Base-by-base conservation (phyloP, 305 asterid genomes). In the Fraxinus sp. region DNA sequence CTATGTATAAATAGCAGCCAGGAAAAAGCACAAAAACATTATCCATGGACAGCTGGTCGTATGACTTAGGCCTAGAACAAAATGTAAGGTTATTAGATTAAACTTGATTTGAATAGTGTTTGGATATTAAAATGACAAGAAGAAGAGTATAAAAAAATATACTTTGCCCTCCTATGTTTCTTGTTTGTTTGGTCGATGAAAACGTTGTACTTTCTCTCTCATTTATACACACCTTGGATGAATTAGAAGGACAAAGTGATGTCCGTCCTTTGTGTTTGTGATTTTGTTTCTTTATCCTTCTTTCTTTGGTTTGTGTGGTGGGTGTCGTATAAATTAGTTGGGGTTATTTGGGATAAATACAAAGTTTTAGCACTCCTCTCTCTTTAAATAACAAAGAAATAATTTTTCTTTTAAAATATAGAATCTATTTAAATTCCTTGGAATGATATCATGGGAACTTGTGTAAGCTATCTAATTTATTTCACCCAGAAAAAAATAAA, bases 171-270 rank as follows among this genome's bases (percentile, higher is more conserved):
- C 46, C 82, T 64, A 87, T 73, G 82, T 86, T 92, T 89, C 93
- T 87, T 88, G 84, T 88, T 86, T 87, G 83, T 88, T 87, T 83
- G 80, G 80, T 89, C 88, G 89, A 89, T 77, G 92, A 87, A 85
- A 92, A 87, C 88, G 87, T 87, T 83, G 89, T 76, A 75, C 26
- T 30, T 35, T 79, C 66, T 77, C 68, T 79, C 79, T 59, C 80
- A 83, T 83, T 83, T 85, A 82, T 77, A 78, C 83, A 84, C 85
- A 83, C 57, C 75, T 26, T 78, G 59, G 84, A 83, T 72, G 78
- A 79, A 83, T 79, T 84, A 76, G 76, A 64, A 78, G 4, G 89
- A 86, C 83, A 76, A 85, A 85, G 68, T 18, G 32, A 78, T 28
- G 64, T 16, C 52, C 78, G 88, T 80, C 85, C 73, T 80, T 52